Evolutionary conservation across 495 filamentous ascomycete genomes (phyloP), one percentile per base, ranked within the genome.

Genomic region (Daldinia caldariorum): DNA sequence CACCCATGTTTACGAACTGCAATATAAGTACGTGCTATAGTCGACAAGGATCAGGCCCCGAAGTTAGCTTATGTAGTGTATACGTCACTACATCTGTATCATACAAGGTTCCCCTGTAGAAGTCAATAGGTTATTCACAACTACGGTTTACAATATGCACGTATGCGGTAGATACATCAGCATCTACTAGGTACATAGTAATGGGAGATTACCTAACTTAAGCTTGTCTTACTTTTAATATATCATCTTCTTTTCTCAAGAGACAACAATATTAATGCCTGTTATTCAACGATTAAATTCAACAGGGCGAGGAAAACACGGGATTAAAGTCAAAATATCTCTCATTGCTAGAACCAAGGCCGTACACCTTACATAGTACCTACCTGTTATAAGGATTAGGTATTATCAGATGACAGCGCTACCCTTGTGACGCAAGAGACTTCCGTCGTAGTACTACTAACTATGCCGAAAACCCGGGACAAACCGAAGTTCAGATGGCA

Each of bases 381-480:
- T n/a, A 61, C 61, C 53, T 56, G 55, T 50, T 67, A 39, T 47
- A 35, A 58, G 51, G 58, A 63, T 65, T 34, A n/a, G 58, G 58
- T 49, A 68, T 34, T 31, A 53, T 60, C 56, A 61, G 57, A 72
- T 72, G 64, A 43, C 38, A 45, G 31, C 61, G 54, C 39, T 56
- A 67, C 38, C 64, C 69, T 67, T 67, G 64, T 58, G 53, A 31
- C 55, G 64, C 60, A 72, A 47, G 39, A 67, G 64, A 65, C 68
- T 66, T 62, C 70, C 70, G 61, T 58, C 55, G 18, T 61, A 31
- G 50, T 68, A 47, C 26, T 26, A 26, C 26, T 26, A 26, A 26
- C 55, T 67, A 53, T 61, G 65, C 65, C 65, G 65, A 61, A 60
- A 72, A 62, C 56, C 69, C 69, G 64, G 69, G 69, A 67, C 56